phyloP scores from a whole-genome alignment of 2,329 filamentous ascomycete genomes.

The Pseudocercospora ulei region DNA sequence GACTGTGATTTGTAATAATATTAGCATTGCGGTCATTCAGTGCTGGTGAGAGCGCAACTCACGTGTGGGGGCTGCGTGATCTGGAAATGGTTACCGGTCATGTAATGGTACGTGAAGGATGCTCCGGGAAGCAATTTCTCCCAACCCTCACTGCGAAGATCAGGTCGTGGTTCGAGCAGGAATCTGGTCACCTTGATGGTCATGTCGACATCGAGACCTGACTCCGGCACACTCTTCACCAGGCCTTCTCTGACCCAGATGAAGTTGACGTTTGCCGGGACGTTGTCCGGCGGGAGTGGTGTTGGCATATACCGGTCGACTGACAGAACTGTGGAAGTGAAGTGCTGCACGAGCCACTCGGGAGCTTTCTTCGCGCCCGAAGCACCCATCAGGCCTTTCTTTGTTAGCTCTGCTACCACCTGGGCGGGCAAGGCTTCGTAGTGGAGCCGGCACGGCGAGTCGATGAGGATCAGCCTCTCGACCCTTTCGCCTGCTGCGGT shows the following conservation, averaged over 20 bases:
- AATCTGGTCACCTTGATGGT: slow-evolving; percentile 30
- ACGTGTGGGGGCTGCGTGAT: slow-evolving; percentile 30
- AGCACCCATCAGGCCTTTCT: slow-evolving; percentile 27
- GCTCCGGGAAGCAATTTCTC: slow-evolving; percentile 29
- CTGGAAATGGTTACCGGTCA: slow-evolving; percentile 32
- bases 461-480: slow-evolving; percentile 28
- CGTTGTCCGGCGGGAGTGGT: slow-evolving; percentile 20
- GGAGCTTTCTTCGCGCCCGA: slow-evolving; percentile 25
- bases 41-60: slow-evolving; percentile 12
- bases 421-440: slow-evolving; percentile 26
- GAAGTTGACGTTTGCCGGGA: slow-evolving; percentile 26
- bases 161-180: slow-evolving; percentile 27
- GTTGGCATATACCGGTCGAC: slow-evolving; percentile 29
- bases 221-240: slow-evolving; percentile 26
- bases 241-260: slow-evolving; percentile 30
- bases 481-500: slow-evolving; percentile 23
- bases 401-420: slow-evolving; percentile 25
- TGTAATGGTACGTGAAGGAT: slow-evolving; percentile 25
- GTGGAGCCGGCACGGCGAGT: slow-evolving; percentile 26
- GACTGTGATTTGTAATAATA: slow-evolving; percentile 11
- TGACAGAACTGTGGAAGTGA: slow-evolving; percentile 26
- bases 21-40: not conserved
- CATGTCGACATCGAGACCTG: slow-evolving; percentile 28
- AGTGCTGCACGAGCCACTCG: slow-evolving; percentile 30
- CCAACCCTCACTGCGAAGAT: slow-evolving; percentile 29